Base-by-base conservation (phyloP, 208 protist genomes). In the Trypanosoma boissoni region DNA sequence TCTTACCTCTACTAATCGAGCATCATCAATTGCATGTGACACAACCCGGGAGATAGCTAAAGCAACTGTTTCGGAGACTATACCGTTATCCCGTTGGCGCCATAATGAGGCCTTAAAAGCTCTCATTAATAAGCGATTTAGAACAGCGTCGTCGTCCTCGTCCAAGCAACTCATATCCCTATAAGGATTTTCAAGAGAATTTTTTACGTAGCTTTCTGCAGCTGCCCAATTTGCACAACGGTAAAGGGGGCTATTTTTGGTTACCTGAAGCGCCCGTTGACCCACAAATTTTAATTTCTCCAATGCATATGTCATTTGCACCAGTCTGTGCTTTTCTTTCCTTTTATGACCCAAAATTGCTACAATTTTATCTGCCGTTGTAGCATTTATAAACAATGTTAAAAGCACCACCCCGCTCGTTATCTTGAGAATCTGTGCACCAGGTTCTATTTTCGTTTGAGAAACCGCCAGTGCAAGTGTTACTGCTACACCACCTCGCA, bases 401-500 rank as follows among this genome's bases (percentile, higher is more conserved):
- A 88, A 62, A 34, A 88, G 62, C 28, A 92, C 85, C 10, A 88
- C 74, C n/a, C 85, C 85, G n/a, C 69, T 79, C 1, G 85, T 89
- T 37, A 92, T 45, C 51, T 88, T 86, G 20, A 92, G 52, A 21
- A 92, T 78, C 24, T 56, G 43, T 9, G 80, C 73, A 32, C 80
- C 85, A 36, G 78, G 72, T 10, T 68, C 66, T 31, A 88, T 55
- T 31, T 70, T 72, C n/a, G 59, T 57, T 50, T 85, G 74, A 55
- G 68, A 65, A 23, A 93, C 75, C 23, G 73, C 82, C 8, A 95
- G 68, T 4, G 86, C 88, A 23, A 95, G 72, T 3, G 84, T 88
- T 3, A 80, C 72, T 7, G 83, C 80, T 7, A 95, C 88, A 12
- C 83, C 88, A 34, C 88, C 88, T 36, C 88, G 80, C 46, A 95